phyloP scores from a whole-genome alignment of 257 asterid genomes.

The Misopates orontium region DNA sequence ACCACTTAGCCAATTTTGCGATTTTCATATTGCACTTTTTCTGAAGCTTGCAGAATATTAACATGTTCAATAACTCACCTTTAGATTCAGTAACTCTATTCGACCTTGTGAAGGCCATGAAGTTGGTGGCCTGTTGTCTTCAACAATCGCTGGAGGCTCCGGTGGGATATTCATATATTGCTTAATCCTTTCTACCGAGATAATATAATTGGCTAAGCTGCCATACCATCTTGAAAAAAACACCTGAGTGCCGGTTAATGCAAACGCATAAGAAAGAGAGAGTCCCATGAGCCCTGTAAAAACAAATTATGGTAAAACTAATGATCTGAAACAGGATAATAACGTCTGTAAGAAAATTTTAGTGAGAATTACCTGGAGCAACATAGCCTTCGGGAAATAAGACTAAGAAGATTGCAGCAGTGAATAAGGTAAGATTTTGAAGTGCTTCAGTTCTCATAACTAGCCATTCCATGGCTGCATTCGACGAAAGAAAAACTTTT shows the following conservation, averaged over 20 bases:
- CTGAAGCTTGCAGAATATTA: background rate
- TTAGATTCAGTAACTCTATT: constrained; percentile 55
- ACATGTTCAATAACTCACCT: constrained; percentile 36
- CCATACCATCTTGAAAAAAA: constrained; percentile 64
- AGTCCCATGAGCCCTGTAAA: constrained; percentile 73
- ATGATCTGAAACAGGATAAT: background rate
- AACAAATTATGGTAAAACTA: background rate
- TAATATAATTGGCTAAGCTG: constrained; percentile 53
- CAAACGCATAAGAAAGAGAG: constrained; percentile 73
- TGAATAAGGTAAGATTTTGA: constrained; percentile 64
- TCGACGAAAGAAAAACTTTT: constrained; percentile 59
- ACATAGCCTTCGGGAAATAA: constrained; percentile 46
- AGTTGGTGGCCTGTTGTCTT: constrained; percentile 51
- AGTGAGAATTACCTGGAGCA: constrained; percentile 50
- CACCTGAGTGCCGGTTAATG: constrained; percentile 56
- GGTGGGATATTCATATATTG: constrained; percentile 74
- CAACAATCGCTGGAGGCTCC: constrained; percentile 62
- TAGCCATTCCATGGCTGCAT: constrained; percentile 70
- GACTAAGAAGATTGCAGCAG: constrained; percentile 58
- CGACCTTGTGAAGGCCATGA: constrained; percentile 74
- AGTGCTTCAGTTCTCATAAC: constrained; percentile 69
- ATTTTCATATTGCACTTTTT: too few relatives aligned
- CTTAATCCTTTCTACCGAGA: constrained; percentile 74
- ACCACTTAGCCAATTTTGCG: too few relatives aligned
- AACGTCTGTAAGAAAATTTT: background rate